These are phyloP conservation scores for Arabidopsis arenosa DNA, from an alignment of 345 rosid species.

Conservation along the genomic window DNA sequence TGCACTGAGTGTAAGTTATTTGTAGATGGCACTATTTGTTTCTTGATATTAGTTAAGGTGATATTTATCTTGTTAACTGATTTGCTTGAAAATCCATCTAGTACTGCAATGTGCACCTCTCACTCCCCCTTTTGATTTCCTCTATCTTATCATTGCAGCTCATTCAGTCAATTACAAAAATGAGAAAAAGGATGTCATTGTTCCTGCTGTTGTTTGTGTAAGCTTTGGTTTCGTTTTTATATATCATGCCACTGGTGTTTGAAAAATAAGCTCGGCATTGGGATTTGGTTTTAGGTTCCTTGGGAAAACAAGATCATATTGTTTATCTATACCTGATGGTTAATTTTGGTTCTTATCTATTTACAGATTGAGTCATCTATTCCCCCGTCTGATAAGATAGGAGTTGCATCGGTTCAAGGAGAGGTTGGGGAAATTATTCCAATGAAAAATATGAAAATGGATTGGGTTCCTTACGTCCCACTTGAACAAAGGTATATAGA, in stretches of 20 bases:
- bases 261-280: neutral
- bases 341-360: slow-evolving; percentile 1
- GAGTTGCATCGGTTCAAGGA: slow-evolving; percentile 78
- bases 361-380: slow-evolving; percentile 75
- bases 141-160: slow-evolving; percentile 59
- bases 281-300: neutral
- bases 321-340: neutral
- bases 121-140: slow-evolving; percentile 9
- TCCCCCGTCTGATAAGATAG: slow-evolving; percentile 91
- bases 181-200: slow-evolving; percentile 49
- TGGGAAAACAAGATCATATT: slow-evolving; percentile 11
- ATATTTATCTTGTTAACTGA: neutral
- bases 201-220: slow-evolving; percentile 86
- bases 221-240: slow-evolving; percentile 41
- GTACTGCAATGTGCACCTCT: neutral
- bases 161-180: slow-evolving; percentile 63
- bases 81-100: slow-evolving; percentile 2
- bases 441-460: slow-evolving; percentile 96
- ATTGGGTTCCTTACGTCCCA: slow-evolving; percentile 90
- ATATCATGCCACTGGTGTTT: neutral
- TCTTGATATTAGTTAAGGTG: neutral
- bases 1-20: slow-evolving; percentile 83
- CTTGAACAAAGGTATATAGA: slow-evolving; percentile 66
- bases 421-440: slow-evolving; percentile 80
- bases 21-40: neutral